These are phyloP conservation scores for Penicillium verhagenii DNA, from an alignment of 495 filamentous ascomycete genomes.

Conservation along the genomic window DNA sequence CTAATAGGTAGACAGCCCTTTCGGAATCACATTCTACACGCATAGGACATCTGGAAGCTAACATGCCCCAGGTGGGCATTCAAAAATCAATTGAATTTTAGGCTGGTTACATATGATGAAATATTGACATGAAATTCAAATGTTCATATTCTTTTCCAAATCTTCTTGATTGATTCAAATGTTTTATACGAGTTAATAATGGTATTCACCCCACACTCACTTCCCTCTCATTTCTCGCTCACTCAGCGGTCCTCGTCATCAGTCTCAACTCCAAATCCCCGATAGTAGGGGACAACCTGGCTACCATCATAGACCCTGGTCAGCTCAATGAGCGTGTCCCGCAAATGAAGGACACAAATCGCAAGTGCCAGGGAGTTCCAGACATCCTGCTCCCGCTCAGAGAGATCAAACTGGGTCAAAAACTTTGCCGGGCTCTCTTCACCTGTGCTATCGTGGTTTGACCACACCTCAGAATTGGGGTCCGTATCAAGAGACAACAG, in stretches of 20 bases:
- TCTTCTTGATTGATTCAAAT: no score
- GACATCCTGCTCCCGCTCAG: conserved; percentile 40
- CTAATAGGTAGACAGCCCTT: no score
- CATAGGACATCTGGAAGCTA: no score
- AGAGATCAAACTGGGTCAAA: conserved; percentile 41
- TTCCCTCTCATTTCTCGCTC: neutral
- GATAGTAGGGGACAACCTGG: neutral
- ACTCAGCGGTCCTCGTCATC: neutral
- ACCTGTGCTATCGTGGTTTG: neutral
- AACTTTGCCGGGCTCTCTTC: conserved; percentile 22
- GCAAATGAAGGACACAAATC: conserved; percentile 38
- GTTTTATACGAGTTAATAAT: no score
- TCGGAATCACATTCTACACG: no score
- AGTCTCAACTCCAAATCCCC: neutral
- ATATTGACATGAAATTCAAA: no score
- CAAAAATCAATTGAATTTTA: no score
- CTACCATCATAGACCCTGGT: neutral
- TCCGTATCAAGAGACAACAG: conserved; percentile 39
- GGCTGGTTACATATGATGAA: no score
- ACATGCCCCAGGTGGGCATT: no score
- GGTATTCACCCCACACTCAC: no score
- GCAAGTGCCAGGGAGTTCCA: conserved; percentile 49
- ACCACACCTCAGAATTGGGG: conserved; percentile 14
- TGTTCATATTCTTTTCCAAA: no score
- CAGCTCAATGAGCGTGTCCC: conserved; percentile 19